Conservation (phyloP, 2,329 filamentous ascomycete genomes). For the Cytospora piceae region DNA sequence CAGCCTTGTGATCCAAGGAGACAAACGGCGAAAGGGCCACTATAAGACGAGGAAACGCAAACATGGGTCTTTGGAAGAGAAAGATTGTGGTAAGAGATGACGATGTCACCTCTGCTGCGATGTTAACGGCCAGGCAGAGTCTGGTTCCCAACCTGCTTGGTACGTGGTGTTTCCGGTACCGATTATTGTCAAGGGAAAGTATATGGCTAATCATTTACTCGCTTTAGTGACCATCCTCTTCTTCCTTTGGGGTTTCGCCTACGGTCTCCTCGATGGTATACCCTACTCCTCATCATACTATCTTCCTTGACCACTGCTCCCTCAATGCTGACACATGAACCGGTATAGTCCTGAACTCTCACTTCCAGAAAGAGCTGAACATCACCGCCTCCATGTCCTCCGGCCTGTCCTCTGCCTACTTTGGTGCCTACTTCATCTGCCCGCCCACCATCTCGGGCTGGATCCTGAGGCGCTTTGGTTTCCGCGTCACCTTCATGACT, state of each 20-base stretch:
- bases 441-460: conserved; percentile 47
- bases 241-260: conserved; percentile 44
- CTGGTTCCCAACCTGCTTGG: conserved; percentile 39
- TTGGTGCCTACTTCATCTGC: conserved; percentile 48
- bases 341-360: conserved; percentile 49
- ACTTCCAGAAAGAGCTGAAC: conserved; percentile 52
- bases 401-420: conserved; percentile 56
- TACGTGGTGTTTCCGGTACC: conserved; percentile 4
- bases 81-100: conserved; percentile 42
- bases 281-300: neutral
- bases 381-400: conserved; percentile 50
- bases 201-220: neutral
- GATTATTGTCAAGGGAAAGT: neutral
- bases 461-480: conserved; percentile 67
- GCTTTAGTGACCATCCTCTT: conserved; percentile 40
- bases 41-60: neutral
- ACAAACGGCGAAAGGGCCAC: neutral
- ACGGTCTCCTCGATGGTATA: conserved; percentile 41
- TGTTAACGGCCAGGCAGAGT: conserved; percentile 41
- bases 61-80: conserved; percentile 39
- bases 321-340: neutral
- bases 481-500: conserved; percentile 69
- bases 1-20: neutral
- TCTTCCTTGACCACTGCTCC: neutral
- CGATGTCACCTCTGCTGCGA: conserved; percentile 39